Conservation (phyloP, 2,329 filamentous ascomycete genomes). For the Aspergillus intermedius region DNA sequence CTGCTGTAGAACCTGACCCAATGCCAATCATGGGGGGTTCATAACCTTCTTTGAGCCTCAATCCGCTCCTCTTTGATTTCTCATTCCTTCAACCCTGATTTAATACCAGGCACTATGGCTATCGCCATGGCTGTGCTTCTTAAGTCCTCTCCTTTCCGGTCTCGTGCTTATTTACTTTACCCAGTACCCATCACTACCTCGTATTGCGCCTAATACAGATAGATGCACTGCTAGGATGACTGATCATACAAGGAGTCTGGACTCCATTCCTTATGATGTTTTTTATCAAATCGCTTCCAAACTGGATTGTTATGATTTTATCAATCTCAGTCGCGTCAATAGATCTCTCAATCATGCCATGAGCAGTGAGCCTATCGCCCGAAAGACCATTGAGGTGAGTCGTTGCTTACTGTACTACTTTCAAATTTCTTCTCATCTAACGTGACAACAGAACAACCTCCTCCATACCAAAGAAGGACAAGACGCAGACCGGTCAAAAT, state of each 20-base stretch:
- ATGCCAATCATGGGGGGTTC: too few species aligned
- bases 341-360: conserved; percentile 47
- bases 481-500: conserved; percentile 29
- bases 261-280: conserved; percentile 58
- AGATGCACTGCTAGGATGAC: conserved; percentile 7
- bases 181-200: background rate
- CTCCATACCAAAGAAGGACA: conserved; percentile 41
- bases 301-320: conserved; percentile 53
- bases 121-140: too few species aligned
- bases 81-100: too few species aligned
- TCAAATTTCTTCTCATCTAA: background rate
- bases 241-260: conserved; percentile 25
- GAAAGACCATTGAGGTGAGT: conserved; percentile 53
- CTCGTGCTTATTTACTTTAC: background rate
- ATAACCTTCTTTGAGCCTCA: too few species aligned
- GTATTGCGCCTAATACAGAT: background rate
- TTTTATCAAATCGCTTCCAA: conserved; percentile 51
- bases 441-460: conserved; percentile 32
- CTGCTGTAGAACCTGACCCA: too few species aligned
- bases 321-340: conserved; percentile 51
- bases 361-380: conserved; percentile 51
- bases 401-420: background rate
- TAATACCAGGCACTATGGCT: too few species aligned
- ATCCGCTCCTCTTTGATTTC: too few species aligned
- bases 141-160: too few species aligned